Evolutionary conservation across 768 basidiomycete species (phyloP), one percentile per base, ranked within the genome.

Genomic region (Tulasnella sp.): DNA sequence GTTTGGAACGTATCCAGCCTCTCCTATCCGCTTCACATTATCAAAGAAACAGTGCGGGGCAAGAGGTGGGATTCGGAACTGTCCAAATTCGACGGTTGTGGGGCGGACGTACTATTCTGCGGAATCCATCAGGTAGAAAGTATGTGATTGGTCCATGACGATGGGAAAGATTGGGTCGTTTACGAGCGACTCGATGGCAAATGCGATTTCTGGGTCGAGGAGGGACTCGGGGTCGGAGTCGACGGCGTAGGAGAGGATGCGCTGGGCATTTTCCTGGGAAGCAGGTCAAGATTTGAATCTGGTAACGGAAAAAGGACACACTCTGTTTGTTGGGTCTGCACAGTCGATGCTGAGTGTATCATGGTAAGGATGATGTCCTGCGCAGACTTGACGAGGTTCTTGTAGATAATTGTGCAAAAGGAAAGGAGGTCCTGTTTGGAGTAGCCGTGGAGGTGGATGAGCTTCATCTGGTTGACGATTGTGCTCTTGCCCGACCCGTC

Each of bases 391-490:
- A 94, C 73, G 3, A 93, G 81, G 67, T 94, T 86, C 64, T 82
- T 81, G 70, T 84, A 89, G 48, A 97, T 82, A 27, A 83, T 82
- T 0, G 81, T 77, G 19, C 84, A 75, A 72, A 80, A 94, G 2
- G 79, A 75, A 59, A 82, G 74, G 27, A 90, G 79, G 68, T 97
- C 91, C 0, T 84, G 77, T 6, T 71, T 69, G 2, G 82, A 79
- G 70, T 91, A 97, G 9, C 93, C 93, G 60, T 83, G 81, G 68
- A 93, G 87, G 68, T 97, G 87, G 46, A 96, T 92, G 57, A 96
- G 92, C 76, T 94, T 96, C 92, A 97, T 96, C 69, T 97, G 93
- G 67, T 97, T 96, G 32, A 96, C 91, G 62, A 98, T 92, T 0
- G 93, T 98, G 3, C 81, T 83, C 71, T 97, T 97, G 6, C 93